Evolutionary conservation across 345 rosid genomes (phyloP).

Genomic region (Syzygium aqueum): DNA sequence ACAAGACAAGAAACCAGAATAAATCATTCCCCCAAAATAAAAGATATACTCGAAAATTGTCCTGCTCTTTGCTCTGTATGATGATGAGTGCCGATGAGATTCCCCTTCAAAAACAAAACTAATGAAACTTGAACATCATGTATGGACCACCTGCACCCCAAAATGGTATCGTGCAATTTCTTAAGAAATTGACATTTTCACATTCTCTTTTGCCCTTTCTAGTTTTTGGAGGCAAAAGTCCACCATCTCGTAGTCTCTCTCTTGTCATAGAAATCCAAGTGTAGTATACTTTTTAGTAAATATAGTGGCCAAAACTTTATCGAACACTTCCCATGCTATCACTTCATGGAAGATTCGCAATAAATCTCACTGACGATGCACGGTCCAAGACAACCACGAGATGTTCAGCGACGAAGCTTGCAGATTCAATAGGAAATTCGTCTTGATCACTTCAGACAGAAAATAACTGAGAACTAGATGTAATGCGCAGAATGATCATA

Average conservation of each 20-base stretch:
- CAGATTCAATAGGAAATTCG: background rate
- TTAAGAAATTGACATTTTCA: background rate
- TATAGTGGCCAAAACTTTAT: background rate
- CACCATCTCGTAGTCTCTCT: background rate
- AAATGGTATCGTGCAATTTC: background rate
- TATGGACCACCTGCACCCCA: constrained; percentile 14
- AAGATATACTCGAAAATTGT: background rate
- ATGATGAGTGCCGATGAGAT: background rate
- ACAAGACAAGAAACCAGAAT: constrained; percentile 11
- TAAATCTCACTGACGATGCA: background rate
- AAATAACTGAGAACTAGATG: background rate
- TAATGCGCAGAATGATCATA: background rate
- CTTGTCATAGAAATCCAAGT: background rate
- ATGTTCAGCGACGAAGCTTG: background rate
- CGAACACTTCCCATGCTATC: background rate
- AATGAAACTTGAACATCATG: constrained; percentile 9
- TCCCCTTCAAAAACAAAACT: background rate
- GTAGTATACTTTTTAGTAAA: background rate
- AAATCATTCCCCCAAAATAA: background rate
- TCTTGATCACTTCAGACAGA: background rate
- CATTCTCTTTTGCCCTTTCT: background rate
- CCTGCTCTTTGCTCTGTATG: background rate
- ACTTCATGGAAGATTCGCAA: background rate
- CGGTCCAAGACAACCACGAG: background rate
- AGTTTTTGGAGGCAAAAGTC: background rate